These are phyloP conservation scores for Paraleonurus japonicus DNA, from an alignment of 257 asterid genomes.

Conservation along the genomic window DNA sequence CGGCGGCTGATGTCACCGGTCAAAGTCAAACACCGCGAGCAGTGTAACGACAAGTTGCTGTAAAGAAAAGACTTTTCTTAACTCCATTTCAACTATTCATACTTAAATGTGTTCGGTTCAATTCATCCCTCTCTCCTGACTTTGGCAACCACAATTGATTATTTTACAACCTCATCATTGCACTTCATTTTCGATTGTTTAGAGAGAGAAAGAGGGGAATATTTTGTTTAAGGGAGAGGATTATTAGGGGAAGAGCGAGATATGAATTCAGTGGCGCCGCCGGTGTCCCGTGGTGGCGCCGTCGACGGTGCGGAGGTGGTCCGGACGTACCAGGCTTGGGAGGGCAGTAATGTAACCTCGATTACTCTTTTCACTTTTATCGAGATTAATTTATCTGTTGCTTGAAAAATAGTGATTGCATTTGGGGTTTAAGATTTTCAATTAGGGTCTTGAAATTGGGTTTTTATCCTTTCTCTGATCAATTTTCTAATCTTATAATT, in stretches of 20 bases:
- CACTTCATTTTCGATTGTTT: neutral
- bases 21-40: conserved; percentile 21
- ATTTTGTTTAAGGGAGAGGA: neutral
- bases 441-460: conserved; percentile 4
- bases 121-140: conserved; percentile 29
- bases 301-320: conserved; percentile 36
- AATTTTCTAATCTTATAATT: neutral
- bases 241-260: neutral
- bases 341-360: conserved; percentile 43
- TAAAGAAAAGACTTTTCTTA: conserved; percentile 19
- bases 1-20: too few species aligned
- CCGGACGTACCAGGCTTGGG: conserved; percentile 43
- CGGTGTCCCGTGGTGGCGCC: conserved; percentile 33
- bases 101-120: conserved; percentile 21
- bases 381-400: neutral
- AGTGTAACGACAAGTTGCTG: conserved; percentile 15
- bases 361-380: neutral
- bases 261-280: conserved; percentile 41
- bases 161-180: conserved; percentile 13
- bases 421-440: conserved; percentile 8
- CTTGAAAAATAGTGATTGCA: neutral
- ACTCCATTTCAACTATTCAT: conserved; percentile 8
- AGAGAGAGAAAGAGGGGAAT: conserved; percentile 1
- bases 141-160: conserved; percentile 17
- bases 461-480: neutral